Percentiles rank a stretch among this genome's conserved stretches.
phyloP scores from a whole-genome alignment of 306 rosid genomes.

The Corylus americana region DNA sequence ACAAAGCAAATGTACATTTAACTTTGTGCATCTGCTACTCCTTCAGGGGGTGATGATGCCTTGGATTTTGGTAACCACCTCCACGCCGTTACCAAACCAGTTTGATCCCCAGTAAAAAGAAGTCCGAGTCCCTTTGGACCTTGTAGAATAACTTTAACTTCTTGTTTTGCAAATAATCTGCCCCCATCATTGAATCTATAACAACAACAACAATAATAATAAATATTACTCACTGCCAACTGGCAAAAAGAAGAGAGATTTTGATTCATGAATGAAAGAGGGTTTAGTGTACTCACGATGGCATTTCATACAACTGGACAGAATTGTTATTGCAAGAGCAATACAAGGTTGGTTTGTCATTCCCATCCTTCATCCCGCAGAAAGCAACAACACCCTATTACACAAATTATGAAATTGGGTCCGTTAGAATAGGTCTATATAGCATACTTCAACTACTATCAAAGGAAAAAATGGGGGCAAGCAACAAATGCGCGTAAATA shows the following conservation, averaged over 20 bases:
- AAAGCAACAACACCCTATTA: slow-evolving; percentile 44
- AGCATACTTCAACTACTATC: not conserved
- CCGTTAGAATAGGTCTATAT: no score
- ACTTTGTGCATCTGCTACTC: no score
- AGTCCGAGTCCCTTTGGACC: slow-evolving; percentile 44
- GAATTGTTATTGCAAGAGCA: slow-evolving; percentile 41
- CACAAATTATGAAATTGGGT: not conserved
- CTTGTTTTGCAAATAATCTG: slow-evolving; percentile 34
- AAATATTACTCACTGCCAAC: not conserved
- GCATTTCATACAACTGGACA: slow-evolving; percentile 45
- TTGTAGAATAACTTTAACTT: slow-evolving; percentile 16
- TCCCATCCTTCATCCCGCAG: slow-evolving; percentile 33
- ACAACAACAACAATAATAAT: not conserved
- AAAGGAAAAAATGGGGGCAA: not conserved
- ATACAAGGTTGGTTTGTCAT: slow-evolving; percentile 31
- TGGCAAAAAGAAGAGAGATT: not conserved
- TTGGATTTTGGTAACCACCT: slow-evolving; percentile 27
- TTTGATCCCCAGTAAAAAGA: slow-evolving; percentile 45
- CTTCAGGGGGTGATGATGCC: not conserved
- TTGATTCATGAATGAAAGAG: not conserved
- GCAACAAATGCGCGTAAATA: not conserved
- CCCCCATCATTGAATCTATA: slow-evolving; percentile 44
- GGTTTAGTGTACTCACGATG: slow-evolving; percentile 40
- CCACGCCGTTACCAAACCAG: slow-evolving; percentile 41
- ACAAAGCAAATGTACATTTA: no score